Evolutionary conservation across 768 basidiomycete genomes (phyloP).

Genomic region (Vararia minispora): DNA sequence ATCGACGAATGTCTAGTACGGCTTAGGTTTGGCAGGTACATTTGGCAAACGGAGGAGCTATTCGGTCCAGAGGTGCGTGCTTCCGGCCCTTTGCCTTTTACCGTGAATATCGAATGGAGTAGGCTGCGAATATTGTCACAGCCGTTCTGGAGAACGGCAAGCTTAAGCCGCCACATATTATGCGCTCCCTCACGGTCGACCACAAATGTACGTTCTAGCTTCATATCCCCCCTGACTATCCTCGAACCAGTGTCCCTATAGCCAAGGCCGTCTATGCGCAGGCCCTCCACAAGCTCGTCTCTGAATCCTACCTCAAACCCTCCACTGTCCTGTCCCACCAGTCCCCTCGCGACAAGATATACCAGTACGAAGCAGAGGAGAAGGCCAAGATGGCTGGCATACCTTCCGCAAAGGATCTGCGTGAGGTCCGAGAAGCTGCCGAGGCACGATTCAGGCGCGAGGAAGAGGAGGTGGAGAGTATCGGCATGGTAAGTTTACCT

Average conservation of each 20-base stretch:
- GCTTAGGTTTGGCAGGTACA: constrained; percentile 73
- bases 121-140: constrained; percentile 73
- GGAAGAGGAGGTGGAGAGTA: constrained; percentile 62
- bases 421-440: constrained; percentile 59
- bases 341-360: constrained; percentile 71
- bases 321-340: constrained; percentile 68
- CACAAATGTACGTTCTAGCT: constrained; percentile 42
- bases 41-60: constrained; percentile 58
- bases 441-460: constrained; percentile 52
- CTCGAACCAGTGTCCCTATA: constrained; percentile 6
- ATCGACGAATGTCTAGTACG: constrained; percentile 73
- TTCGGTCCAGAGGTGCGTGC: constrained; percentile 62
- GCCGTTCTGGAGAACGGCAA: constrained; percentile 79
- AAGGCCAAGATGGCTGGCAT: constrained; percentile 63
- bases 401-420: constrained; percentile 70
- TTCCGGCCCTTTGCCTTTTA: background rate
- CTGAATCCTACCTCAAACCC: constrained; percentile 63
- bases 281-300: constrained; percentile 60
- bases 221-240: background rate
- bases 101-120: constrained; percentile 1
- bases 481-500: constrained; percentile 49
- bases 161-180: constrained; percentile 62
- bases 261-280: constrained; percentile 40
- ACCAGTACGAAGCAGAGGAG: constrained; percentile 73
- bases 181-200: constrained; percentile 39